phyloP scores from a whole-genome alignment of 345 rosid genomes.

The Stellera chamaejasme region DNA sequence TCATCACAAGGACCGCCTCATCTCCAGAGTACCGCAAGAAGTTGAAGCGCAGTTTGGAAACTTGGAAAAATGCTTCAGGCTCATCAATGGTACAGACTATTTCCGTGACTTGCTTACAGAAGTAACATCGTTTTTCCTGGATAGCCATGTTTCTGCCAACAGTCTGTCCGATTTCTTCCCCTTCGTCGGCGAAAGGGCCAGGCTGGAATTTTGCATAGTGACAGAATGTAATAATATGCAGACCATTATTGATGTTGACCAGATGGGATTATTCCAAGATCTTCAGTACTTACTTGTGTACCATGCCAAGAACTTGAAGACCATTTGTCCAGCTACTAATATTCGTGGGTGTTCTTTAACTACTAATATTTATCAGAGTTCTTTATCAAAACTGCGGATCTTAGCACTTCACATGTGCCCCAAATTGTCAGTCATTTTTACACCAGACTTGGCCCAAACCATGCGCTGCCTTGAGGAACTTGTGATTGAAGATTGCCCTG shows the following conservation, averaged over 20 bases:
- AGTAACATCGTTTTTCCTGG: constrained; percentile 14
- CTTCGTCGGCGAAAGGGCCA: not conserved
- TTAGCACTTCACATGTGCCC: not conserved
- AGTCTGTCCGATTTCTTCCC: constrained; percentile 10
- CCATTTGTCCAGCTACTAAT: constrained; percentile 1
- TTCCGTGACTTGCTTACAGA: not conserved
- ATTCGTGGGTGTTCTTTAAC: no score
- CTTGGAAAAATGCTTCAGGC: constrained; percentile 12
- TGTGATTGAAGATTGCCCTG: constrained; percentile 5
- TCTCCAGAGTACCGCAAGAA: constrained; percentile 14
- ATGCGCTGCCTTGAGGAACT: constrained; percentile 4
- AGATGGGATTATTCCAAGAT: not conserved
- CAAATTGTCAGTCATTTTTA: constrained; percentile 3
- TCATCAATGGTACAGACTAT: constrained; percentile 10
- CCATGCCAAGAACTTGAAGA: constrained; percentile 2
- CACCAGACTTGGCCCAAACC: constrained; percentile 2
- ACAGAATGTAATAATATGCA: constrained; percentile 18
- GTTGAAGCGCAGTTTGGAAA: constrained; percentile 3
- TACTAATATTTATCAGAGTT: not conserved
- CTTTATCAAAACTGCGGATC: constrained; percentile 12
- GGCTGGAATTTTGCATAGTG: constrained; percentile 14
- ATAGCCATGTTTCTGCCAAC: constrained; percentile 6
- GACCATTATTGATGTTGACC: constrained; percentile 7
- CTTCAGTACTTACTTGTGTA: constrained; percentile 12
- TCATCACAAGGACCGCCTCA: constrained; percentile 12